Evolutionary conservation across 2,329 filamentous ascomycete genomes (phyloP).

Genomic region (Sclerotiophoma versabilis): DNA sequence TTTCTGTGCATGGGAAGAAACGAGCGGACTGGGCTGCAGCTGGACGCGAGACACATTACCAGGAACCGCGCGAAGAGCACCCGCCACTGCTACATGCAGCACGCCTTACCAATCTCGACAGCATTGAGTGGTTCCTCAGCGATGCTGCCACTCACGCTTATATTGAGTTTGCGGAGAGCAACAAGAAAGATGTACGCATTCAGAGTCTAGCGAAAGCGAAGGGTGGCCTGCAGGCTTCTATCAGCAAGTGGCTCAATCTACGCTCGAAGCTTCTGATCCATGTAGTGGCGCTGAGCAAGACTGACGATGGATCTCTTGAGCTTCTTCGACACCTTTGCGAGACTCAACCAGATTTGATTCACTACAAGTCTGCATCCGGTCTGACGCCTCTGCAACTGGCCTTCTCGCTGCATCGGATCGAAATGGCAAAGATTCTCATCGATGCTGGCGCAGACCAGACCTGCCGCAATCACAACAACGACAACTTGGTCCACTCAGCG

Average conservation of each 20-base stretch:
- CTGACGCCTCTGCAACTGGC: slow-evolving; percentile 75
- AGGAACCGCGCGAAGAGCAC: slow-evolving; percentile 16
- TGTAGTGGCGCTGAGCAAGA: slow-evolving; percentile 56
- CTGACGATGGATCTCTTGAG: slow-evolving; percentile 53
- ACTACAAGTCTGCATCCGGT: slow-evolving; percentile 64
- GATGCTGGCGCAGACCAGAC: slow-evolving; percentile 74
- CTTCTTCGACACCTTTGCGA: slow-evolving; percentile 72
- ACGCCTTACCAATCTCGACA: slow-evolving; percentile 64
- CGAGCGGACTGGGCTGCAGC: slow-evolving; percentile 70
- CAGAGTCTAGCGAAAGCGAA: slow-evolving; percentile 66
- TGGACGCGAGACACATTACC: slow-evolving; percentile 16
- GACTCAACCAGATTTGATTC: slow-evolving; percentile 66
- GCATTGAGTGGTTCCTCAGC: slow-evolving; percentile 78
- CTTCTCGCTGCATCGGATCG: slow-evolving; percentile 61
- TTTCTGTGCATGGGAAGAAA: slow-evolving; percentile 72
- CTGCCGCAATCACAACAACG: slow-evolving; percentile 64
- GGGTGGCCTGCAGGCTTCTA: slow-evolving; percentile 68
- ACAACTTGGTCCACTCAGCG: slow-evolving; percentile 72
- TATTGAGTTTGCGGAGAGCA: slow-evolving; percentile 69
- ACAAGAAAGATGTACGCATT: slow-evolving; percentile 68
- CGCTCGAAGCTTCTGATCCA: slow-evolving; percentile 65
- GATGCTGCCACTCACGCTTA: slow-evolving; percentile 74
- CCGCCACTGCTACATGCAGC: slow-evolving; percentile 70
- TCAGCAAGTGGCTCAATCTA: slow-evolving; percentile 65
- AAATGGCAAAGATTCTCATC: slow-evolving; percentile 68